These are phyloP conservation scores for Dimocarpus longan DNA, from an alignment of 345 rosid species.

Conservation along the genomic window DNA sequence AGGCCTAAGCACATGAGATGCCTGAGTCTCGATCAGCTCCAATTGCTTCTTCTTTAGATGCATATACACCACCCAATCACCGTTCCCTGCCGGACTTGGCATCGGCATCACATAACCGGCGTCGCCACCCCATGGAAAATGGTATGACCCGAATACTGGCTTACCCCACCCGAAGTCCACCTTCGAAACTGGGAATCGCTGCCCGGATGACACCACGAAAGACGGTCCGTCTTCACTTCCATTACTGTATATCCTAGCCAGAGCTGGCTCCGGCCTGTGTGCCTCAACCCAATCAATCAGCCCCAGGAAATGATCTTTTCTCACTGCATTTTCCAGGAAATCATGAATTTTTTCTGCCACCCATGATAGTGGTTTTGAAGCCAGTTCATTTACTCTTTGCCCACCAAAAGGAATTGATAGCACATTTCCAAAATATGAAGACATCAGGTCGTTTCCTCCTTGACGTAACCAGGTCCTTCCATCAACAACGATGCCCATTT, in stretches of 20 bases:
- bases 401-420: constrained; percentile 64
- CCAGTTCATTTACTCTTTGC: constrained; percentile 36
- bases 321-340: constrained; percentile 39
- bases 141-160: constrained; percentile 58
- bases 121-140: constrained; percentile 57
- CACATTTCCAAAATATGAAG: constrained; percentile 60
- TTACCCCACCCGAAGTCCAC: constrained; percentile 67
- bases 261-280: constrained; percentile 50
- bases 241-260: constrained; percentile 55
- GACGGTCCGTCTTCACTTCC: constrained; percentile 53
- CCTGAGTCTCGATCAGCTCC: constrained; percentile 37
- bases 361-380: constrained; percentile 48
- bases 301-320: constrained; percentile 66
- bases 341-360: constrained; percentile 60
- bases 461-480: constrained; percentile 53
- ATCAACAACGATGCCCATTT: constrained; percentile 71
- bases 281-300: constrained; percentile 84
- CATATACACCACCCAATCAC: constrained; percentile 70
- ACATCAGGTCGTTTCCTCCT: constrained; percentile 36
- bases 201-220: constrained; percentile 79
- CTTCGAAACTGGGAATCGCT: constrained; percentile 46
- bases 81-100: constrained; percentile 52
- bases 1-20: constrained; percentile 36
- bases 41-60: constrained; percentile 36
- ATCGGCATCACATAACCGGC: constrained; percentile 74